phyloP scores from a whole-genome alignment of 495 filamentous ascomycete species.

The Xylaria venustula region DNA sequence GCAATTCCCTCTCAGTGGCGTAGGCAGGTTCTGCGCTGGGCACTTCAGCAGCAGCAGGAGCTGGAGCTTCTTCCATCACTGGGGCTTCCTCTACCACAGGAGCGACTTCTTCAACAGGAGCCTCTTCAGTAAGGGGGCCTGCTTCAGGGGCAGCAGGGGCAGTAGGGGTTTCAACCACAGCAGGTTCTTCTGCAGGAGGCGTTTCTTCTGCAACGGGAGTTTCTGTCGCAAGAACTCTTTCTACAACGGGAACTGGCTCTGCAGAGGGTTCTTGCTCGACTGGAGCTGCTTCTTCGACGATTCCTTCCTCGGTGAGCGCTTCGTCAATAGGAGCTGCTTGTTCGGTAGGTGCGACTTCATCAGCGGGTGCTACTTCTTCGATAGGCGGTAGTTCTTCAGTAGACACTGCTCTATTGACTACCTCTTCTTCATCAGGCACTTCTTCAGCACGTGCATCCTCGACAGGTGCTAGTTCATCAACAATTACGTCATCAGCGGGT shows the following conservation, averaged over 20 bases:
- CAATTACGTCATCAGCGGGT: conserved; percentile 1
- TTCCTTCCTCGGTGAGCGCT: no score
- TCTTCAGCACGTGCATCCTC: no score
- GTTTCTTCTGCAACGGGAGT: neutral
- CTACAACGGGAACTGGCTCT: neutral
- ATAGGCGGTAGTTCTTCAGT: conserved; percentile 13
- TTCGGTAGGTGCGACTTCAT: neutral
- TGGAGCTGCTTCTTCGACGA: no score
- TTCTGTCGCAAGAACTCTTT: conserved; percentile 1
- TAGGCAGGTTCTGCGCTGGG: neutral
- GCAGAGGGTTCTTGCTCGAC: neutral
- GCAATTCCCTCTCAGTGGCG: neutral
- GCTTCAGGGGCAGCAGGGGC: no score
- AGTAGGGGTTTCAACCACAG: no score
- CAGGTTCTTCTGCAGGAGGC: no score
- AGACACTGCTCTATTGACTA: neutral
- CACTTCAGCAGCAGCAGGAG: neutral
- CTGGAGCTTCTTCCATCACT: neutral
- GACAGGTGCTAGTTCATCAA: no score
- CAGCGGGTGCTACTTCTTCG: neutral
- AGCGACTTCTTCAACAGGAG: no score
- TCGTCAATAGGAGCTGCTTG: neutral
- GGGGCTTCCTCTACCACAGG: neutral
- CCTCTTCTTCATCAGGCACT: no score
- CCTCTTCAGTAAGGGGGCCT: no score